phyloP scores from a whole-genome alignment of 176 grass and related monocot genomes.

The Musa schizocarpa region DNA sequence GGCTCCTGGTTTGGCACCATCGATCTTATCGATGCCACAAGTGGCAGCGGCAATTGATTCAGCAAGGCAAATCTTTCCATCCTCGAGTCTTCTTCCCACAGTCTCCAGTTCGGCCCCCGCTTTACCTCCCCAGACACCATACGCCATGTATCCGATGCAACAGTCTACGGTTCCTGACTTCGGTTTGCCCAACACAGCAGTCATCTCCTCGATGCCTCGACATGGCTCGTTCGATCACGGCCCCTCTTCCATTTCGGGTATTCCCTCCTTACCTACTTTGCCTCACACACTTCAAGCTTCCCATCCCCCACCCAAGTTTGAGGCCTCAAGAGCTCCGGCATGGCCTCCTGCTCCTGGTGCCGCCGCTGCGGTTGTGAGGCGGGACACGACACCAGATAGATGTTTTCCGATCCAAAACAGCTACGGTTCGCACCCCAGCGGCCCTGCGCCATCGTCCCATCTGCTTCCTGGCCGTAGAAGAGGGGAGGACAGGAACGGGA shows the following conservation, averaged over 20 bases:
- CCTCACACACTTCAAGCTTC: not conserved
- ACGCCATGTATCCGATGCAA: not conserved
- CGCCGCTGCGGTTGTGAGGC: not conserved
- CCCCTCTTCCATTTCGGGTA: slow-evolving; percentile 11
- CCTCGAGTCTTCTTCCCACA: slow-evolving; percentile 24
- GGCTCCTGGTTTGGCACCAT: not conserved
- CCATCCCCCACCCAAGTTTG: not conserved
- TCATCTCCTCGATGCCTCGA: slow-evolving; percentile 10
- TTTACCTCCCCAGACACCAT: not conserved
- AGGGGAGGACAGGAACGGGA: slow-evolving; percentile 3
- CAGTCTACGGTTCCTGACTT: slow-evolving; percentile 5
- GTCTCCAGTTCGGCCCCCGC: slow-evolving; percentile 4
- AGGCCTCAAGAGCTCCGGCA: slow-evolving; percentile 3
- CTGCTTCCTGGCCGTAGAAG: slow-evolving; percentile 5
- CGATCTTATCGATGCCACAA: slow-evolving; percentile 19
- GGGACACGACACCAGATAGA: slow-evolving; percentile 23
- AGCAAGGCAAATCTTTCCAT: not conserved
- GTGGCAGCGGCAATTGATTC: not conserved
- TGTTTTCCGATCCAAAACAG: slow-evolving; percentile 28
- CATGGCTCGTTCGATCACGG: not conserved
- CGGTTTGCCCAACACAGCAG: slow-evolving; percentile 12
- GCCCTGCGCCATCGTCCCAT: not conserved
- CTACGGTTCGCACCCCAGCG: slow-evolving; percentile 23
- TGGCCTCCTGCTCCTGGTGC: slow-evolving; percentile 29
- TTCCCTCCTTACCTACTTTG: slow-evolving; percentile 6